These are phyloP conservation scores for Striga asiatica DNA, from an alignment of 257 asterid species.

Conservation along the genomic window DNA sequence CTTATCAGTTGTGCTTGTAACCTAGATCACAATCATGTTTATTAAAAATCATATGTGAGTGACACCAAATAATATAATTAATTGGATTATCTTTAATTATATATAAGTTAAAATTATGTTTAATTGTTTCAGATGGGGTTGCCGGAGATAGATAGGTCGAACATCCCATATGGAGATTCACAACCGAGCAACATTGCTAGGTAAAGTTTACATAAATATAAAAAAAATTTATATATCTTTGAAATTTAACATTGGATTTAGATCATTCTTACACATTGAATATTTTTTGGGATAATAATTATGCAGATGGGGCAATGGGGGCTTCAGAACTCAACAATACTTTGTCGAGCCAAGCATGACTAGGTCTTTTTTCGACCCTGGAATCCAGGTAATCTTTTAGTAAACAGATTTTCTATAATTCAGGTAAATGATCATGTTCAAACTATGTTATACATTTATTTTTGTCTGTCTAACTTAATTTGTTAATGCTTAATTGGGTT, in stretches of 20 bases:
- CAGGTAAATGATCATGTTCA: neutral
- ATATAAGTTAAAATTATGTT: no score
- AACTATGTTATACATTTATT: neutral
- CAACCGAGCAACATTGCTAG: slow-evolving; percentile 38
- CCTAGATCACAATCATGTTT: no score
- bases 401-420: neutral
- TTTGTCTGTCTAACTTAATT: neutral
- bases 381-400: slow-evolving; percentile 28
- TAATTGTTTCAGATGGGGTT: slow-evolving; percentile 54
- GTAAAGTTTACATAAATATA: slow-evolving; percentile 21
- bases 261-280: no score
- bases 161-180: slow-evolving; percentile 47
- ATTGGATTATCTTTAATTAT: no score
- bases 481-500: neutral
- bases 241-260: no score
- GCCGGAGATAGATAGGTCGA: slow-evolving; percentile 44
- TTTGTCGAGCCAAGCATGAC: slow-evolving; percentile 46
- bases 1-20: neutral
- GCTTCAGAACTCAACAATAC: slow-evolving; percentile 32
- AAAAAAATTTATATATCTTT: no score
- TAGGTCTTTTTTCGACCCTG: slow-evolving; percentile 43
- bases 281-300: slow-evolving; percentile 4
- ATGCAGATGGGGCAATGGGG: slow-evolving; percentile 56
- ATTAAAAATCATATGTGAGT: no score
- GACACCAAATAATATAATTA: no score